Conservation (phyloP, 441 rosid species). For the Omphalea diandra region DNA sequence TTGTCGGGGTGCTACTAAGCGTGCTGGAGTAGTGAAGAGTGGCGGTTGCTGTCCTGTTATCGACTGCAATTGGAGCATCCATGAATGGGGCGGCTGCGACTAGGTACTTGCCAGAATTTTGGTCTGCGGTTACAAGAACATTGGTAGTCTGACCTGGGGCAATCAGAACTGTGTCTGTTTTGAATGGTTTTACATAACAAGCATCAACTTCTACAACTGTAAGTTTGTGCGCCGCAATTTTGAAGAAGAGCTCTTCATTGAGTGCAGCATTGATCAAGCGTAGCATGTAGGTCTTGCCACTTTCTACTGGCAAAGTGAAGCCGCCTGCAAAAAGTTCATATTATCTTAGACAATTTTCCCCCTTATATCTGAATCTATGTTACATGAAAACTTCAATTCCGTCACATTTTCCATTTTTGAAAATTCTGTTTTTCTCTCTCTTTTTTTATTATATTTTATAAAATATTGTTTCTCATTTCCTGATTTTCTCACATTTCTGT, state of each 20-base stretch:
- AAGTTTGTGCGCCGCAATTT: slow-evolving; percentile 77
- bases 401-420: too few species aligned
- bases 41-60: slow-evolving; percentile 74
- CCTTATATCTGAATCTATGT: too few species aligned
- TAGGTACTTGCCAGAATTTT: slow-evolving; percentile 55
- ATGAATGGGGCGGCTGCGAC: slow-evolving; percentile 80
- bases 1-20: slow-evolving; percentile 43
- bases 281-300: slow-evolving; percentile 69
- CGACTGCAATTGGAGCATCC: slow-evolving; percentile 72
- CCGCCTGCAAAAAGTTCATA: slow-evolving; percentile 34
- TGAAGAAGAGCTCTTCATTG: slow-evolving; percentile 95
- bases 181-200: slow-evolving; percentile 76
- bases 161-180: slow-evolving; percentile 55
- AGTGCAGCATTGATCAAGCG: slow-evolving; percentile 91
- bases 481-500: not conserved
- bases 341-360: too few species aligned
- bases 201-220: slow-evolving; percentile 95
- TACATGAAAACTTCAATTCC: too few species aligned
- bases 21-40: slow-evolving; percentile 66
- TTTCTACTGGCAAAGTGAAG: slow-evolving; percentile 55
- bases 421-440: too few species aligned
- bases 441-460: not conserved
- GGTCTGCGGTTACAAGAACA: slow-evolving; percentile 57
- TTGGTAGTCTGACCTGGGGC: slow-evolving; percentile 95
- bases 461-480: not conserved